Evolutionary conservation across 768 basidiomycete species (phyloP).

Genomic region (Cytidiella melzeri): DNA sequence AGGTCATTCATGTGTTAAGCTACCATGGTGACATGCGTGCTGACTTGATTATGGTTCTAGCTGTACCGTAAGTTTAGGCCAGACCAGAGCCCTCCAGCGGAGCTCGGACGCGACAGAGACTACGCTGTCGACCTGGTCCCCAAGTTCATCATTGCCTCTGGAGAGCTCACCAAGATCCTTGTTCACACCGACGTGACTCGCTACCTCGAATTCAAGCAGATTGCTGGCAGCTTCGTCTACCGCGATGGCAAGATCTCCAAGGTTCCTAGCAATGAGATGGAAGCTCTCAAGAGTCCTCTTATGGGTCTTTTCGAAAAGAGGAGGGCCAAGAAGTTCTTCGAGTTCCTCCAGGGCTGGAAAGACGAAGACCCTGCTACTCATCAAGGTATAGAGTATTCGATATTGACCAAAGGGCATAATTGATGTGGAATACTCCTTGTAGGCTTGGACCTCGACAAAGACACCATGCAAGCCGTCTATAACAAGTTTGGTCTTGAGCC

Average conservation of each 20-base stretch:
- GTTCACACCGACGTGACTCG: conserved; percentile 98
- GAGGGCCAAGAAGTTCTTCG: conserved; percentile 97
- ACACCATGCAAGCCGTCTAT: conserved; percentile 92
- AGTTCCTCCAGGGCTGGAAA: conserved; percentile 92
- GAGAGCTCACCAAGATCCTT: conserved; percentile 95
- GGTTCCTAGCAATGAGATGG: conserved; percentile 95
- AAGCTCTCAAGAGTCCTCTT: conserved; percentile 89
- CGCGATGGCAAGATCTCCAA: conserved; percentile 96
- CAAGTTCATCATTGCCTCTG: conserved; percentile 98
- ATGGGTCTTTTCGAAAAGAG: conserved; percentile 99
- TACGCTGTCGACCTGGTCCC: conserved; percentile 97
- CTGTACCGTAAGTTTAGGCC: conserved; percentile 94
- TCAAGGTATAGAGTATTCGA: conserved; percentile 59
- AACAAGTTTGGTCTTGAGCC: conserved; percentile 95
- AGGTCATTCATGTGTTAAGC: too few relatives aligned
- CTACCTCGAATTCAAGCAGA: conserved; percentile 99
- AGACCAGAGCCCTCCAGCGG: conserved; percentile 65
- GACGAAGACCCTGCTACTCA: conserved; percentile 95
- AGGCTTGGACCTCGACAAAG: conserved; percentile 86
- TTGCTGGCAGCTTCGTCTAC: conserved; percentile 96
- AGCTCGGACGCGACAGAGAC: conserved; percentile 94
- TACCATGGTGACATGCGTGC: too few relatives aligned
- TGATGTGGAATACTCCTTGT: background rate
- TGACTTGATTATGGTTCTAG: conserved; percentile 34
- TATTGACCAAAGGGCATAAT: background rate